These are phyloP conservation scores for Hericium coralloides DNA, from an alignment of 768 basidiomycete genomes.

Conservation along the genomic window DNA sequence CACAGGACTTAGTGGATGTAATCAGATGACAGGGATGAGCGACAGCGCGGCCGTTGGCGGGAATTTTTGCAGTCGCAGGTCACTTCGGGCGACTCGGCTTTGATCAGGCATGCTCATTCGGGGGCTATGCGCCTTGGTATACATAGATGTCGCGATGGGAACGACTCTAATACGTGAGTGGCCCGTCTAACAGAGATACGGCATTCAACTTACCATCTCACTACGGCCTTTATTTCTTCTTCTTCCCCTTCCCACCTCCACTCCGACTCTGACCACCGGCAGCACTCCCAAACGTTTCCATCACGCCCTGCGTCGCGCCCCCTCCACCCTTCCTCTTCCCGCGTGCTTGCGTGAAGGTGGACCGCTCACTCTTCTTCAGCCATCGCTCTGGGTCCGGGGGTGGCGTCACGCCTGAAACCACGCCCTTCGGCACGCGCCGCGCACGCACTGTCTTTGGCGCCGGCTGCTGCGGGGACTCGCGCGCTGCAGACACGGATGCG, in stretches of 20 bases:
- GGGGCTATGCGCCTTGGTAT: too few species aligned
- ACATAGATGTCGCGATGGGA: too few species aligned
- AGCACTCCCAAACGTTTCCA: conserved; percentile 23
- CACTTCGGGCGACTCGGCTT: too few species aligned
- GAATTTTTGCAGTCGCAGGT: too few species aligned
- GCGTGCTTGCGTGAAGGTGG: conserved; percentile 41
- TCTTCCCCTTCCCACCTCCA: conserved; percentile 51
- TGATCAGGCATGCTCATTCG: too few species aligned
- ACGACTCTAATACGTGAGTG: too few species aligned
- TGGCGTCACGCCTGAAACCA: conserved; percentile 70
- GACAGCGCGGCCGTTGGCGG: too few species aligned
- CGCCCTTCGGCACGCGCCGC: conserved; percentile 67
- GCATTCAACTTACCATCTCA: not conserved
- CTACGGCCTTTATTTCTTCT: conserved; percentile 41
- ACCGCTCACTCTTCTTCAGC: conserved; percentile 80
- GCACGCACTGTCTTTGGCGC: conserved; percentile 41
- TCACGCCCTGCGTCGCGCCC: conserved; percentile 63
- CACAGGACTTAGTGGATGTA: too few species aligned
- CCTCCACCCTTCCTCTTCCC: conserved; percentile 49
- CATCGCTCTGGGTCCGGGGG: conserved; percentile 82
- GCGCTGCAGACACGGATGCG: conserved; percentile 21
- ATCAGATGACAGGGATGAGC: too few species aligned
- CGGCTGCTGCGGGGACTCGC: conserved; percentile 22
- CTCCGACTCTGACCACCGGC: conserved; percentile 25
- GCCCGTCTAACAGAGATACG: too few species aligned